phyloP scores from a whole-genome alignment of 2,329 filamentous ascomycete genomes.

The Xylaria sp. region DNA sequence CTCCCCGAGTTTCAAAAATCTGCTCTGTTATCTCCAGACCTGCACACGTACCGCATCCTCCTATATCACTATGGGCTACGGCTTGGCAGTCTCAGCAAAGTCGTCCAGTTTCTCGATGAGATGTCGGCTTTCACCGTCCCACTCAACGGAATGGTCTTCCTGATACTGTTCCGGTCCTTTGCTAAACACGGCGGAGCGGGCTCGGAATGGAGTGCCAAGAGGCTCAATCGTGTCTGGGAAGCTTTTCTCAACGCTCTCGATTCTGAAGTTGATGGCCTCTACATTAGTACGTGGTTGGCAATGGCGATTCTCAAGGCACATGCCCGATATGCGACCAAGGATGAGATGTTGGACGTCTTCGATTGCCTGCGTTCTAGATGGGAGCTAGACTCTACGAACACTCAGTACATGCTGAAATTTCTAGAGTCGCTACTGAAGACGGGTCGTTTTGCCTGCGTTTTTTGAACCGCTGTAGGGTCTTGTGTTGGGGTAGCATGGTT shows the following conservation, averaged over 20 bases:
- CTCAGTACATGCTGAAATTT: conserved; percentile 54
- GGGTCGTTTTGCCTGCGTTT: conserved; percentile 26
- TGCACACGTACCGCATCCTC: conserved; percentile 79
- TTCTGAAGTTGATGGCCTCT: conserved; percentile 51
- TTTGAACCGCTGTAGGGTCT: conserved; percentile 7
- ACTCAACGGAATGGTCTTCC: conserved; percentile 77
- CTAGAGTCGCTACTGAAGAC: conserved; percentile 50
- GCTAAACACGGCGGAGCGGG: conserved; percentile 69
- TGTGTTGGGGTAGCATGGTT: background rate
- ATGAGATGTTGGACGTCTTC: conserved; percentile 61
- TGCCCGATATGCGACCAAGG: conserved; percentile 59
- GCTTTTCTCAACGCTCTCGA: conserved; percentile 65
- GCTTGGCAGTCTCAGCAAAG: conserved; percentile 72
- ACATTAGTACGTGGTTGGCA: conserved; percentile 65
- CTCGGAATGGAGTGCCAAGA: conserved; percentile 72
- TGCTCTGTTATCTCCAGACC: conserved; percentile 72
- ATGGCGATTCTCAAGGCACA: conserved; percentile 69
- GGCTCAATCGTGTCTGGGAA: conserved; percentile 71
- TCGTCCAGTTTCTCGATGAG: conserved; percentile 76
- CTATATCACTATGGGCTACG: conserved; percentile 74
- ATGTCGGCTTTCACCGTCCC: conserved; percentile 74
- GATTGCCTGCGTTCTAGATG: conserved; percentile 55
- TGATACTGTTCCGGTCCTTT: conserved; percentile 85
- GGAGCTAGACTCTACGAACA: conserved; percentile 48
- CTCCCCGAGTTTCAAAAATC: conserved; percentile 61